Evolutionary conservation across 306 rosid species (phyloP).

Genomic region (Dalbergia cultrata): DNA sequence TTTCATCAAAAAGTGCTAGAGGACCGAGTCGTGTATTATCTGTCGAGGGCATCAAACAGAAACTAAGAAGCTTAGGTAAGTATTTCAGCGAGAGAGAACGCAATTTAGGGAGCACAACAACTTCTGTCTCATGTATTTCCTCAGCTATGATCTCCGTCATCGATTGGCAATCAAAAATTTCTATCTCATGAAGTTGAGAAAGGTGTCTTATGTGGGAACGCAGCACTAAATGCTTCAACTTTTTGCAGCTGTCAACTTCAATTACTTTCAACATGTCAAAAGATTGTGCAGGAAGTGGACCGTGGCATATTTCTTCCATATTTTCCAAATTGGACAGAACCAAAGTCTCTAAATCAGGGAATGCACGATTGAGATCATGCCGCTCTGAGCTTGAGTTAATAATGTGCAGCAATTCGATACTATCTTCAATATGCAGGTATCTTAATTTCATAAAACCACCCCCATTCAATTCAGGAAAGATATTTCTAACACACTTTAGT

Average conservation of each 20-base stretch:
- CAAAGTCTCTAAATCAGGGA: no score
- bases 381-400: no score
- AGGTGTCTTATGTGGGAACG: not conserved
- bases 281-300: not conserved
- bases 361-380: no score
- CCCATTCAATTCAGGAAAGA: no score
- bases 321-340: not conserved
- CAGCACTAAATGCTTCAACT: conserved; percentile 14
- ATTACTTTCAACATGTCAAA: not conserved
- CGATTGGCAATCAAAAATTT: not conserved
- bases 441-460: no score
- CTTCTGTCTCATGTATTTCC: not conserved
- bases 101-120: conserved; percentile 20
- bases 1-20: no score
- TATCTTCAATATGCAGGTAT: no score
- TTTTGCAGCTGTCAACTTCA: conserved; percentile 13
- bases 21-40: no score
- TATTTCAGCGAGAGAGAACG: not conserved
- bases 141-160: conserved; percentile 11
- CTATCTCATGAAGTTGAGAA: not conserved
- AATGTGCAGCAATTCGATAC: no score
- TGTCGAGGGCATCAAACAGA: no score
- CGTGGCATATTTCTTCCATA: not conserved
- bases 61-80: not conserved
- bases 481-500: no score